Base-by-base conservation (phyloP, 495 filamentous ascomycete genomes). In the Amphirosellinia nigrospora region DNA sequence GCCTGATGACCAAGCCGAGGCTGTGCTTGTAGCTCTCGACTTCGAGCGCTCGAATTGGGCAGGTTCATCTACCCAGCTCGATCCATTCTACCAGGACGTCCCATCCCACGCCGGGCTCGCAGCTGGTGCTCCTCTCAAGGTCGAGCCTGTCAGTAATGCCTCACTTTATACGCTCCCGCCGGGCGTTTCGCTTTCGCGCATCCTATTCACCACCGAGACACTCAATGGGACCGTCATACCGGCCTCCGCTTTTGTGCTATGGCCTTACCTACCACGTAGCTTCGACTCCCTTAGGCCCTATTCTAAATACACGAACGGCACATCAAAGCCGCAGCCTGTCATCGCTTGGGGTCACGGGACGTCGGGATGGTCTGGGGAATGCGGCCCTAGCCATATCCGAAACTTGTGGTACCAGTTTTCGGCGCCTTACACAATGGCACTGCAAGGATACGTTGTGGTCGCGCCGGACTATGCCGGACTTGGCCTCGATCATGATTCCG, bases 381-480 rank as follows among this genome's bases (percentile, higher is more conserved):
- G 79, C 32, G 84, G 81, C 4, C 84, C 85, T 21, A 82, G 79
- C 19, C 75, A 81, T 45, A 70, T 79, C 56, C 79, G 81, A 13
- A 77, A 75, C 39, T 79, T 87, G 7, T 79, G 75, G 75, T 83
- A 86, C 64, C 73, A 82, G 32, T 81, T 79, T 64, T 61, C 76
- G 43, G 77, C 76, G 4, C 43, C 43, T 46, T 86, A 79, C 69
- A 72, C 75, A 9, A 70, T 86, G 48, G 84, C 80, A 1, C 67
- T 83, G 21, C 70, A 80, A 15, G 86, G 86, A n/a, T 85, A 82
- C 64, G 84, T 80, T 19, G 84, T 86, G 7, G 78, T 88, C 26
- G 84, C 83, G 0, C 77, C 86, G 6, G 86, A 88, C 67, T 87
- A 88, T 69, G 84, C 83, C 2, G 86, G 86, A 2, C 78, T 86